Conservation (phyloP, 2,329 filamentous ascomycete genomes). For the Byssochlamys sp. region DNA sequence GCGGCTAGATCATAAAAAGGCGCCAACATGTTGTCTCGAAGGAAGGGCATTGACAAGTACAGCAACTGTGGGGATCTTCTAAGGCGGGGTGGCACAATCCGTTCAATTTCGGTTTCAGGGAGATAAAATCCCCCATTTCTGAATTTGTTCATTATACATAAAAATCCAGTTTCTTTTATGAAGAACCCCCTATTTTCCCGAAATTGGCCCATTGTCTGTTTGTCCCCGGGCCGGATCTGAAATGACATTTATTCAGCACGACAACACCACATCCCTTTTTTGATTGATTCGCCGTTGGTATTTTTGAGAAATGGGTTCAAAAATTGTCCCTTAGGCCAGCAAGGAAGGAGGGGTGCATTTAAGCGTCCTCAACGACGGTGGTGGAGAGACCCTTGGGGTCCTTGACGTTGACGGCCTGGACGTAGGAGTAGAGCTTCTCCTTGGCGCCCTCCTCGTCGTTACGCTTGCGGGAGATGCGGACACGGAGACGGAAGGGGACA, state of each 20-base stretch:
- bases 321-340: not conserved
- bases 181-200: not conserved
- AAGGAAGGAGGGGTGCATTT: conserved; percentile 17
- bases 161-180: not conserved
- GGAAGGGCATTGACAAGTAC: no score
- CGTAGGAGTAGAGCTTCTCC: conserved; percentile 99
- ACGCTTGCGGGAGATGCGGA: conserved; percentile 98
- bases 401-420: conserved; percentile 99
- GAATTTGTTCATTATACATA: not conserved
- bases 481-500: conserved; percentile 89
- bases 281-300: not conserved
- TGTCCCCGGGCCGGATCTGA: not conserved
- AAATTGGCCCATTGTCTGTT: not conserved
- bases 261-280: not conserved
- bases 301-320: not conserved
- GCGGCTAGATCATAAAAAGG: no score
- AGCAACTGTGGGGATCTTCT: not conserved
- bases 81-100: not conserved
- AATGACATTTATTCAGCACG: not conserved
- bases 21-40: no score
- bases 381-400: conserved; percentile 96
- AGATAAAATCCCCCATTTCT: not conserved
- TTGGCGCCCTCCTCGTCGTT: conserved; percentile 99
- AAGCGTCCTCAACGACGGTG: conserved; percentile 65
- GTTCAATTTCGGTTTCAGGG: not conserved